Evolutionary conservation across 306 rosid genomes (phyloP), one percentile per base, ranked within the genome.

Genomic region (Dalbergia cochinchinensis): DNA sequence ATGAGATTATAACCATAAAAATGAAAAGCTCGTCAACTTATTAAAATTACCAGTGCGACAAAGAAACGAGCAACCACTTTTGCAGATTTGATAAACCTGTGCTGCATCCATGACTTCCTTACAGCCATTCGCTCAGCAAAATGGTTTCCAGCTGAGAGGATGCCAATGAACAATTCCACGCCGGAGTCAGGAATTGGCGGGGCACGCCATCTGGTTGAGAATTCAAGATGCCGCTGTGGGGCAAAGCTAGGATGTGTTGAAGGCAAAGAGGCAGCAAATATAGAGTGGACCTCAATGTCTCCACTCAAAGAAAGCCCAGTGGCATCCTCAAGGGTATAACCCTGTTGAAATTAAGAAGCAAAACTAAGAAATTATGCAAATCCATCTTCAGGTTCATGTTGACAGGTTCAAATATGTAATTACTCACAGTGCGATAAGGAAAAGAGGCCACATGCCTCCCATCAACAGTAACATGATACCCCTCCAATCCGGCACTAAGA

Each of bases 71-170:
- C 84, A 31, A 86, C 91, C 67, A 87, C 97, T 55, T 48, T 83
- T 20, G 92, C 81, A 19, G 98, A 92, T 69, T 78, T 87, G 75
- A 94, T 47, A 58, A 92, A 92, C 72, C 45, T 83, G 85, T 94
- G 94, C 80, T 88, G 96, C 97, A 92, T 90, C 98, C 98, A 94
- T 33, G 98, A 94, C 88, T 88, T 94, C 85, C 97, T 88, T 7
- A 89, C 90, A 5, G 98, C 98, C 98, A 94, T 94, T 63, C 98
- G 85, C 88, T 94, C 98, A 0, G 94, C 87, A 51, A 94, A 94
- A 88, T 94, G 98, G 84, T 92, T 94, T 71, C 98, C 98, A 33
- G 98, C 96, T 22, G 98, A 94, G 63, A 94, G 96, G 54, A 94
- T 80, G 20, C 98, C 98, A 4, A 94, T 84, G 70, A 94, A 92